Evolutionary conservation across 2,329 filamentous ascomycete genomes (phyloP).

Genomic region (Ciborinia camelliae): DNA sequence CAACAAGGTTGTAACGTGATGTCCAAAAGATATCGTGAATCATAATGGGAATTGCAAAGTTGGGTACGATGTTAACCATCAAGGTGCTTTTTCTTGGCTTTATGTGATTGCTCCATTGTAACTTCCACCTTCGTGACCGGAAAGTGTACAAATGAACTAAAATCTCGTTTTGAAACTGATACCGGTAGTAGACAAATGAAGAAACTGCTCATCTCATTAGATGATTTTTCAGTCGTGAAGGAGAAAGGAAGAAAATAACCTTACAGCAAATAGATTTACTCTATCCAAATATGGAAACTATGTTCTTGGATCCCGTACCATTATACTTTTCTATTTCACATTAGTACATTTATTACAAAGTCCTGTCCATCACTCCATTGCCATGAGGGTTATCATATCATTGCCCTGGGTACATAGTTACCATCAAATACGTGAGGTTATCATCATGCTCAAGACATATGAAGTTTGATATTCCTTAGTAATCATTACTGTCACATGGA

Average conservation of each 20-base stretch:
- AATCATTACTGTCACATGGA: neutral
- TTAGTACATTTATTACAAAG: too few species aligned
- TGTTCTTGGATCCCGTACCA: too few species aligned
- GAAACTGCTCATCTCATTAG: neutral
- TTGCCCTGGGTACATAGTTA: neutral
- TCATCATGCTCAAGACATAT: neutral
- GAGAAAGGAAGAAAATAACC: too few species aligned
- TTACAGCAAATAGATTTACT: too few species aligned
- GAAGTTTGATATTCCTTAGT: too few species aligned
- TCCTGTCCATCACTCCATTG: neutral
- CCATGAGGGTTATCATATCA: too few species aligned
- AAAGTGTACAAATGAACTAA: neutral
- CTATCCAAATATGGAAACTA: too few species aligned
- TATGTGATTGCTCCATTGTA: neutral
- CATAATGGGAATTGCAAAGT: neutral
- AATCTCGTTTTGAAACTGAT: too few species aligned
- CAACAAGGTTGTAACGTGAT: constrained; percentile 14
- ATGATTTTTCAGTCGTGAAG: too few species aligned
- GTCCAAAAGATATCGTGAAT: neutral
- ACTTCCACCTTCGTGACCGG: neutral
- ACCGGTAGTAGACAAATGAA: too few species aligned
- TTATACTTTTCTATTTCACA: too few species aligned
- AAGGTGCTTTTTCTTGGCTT: constrained; percentile 10
- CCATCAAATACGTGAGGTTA: neutral
- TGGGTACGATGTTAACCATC: neutral